phyloP scores from a whole-genome alignment of 164 flowering plant genomes.

The Annona squamosa region DNA sequence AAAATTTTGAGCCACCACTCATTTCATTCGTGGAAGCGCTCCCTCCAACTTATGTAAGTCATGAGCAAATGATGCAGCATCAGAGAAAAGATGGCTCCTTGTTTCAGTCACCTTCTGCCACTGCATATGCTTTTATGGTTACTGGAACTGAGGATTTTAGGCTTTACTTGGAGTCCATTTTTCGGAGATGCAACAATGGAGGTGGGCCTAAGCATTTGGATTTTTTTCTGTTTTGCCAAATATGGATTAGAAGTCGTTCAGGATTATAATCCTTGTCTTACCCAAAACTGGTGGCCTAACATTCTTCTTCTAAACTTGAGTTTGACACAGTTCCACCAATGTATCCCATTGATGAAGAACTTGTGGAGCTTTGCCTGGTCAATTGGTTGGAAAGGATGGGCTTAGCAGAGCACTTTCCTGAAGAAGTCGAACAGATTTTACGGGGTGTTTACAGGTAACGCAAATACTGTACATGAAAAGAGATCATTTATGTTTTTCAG shows the following conservation, averaged over 20 bases:
- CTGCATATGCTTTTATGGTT: conserved; percentile 31
- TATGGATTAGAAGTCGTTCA: not conserved
- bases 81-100: conserved; percentile 32
- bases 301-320: not conserved
- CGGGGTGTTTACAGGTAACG: conserved; percentile 22
- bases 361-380: conserved; percentile 23
- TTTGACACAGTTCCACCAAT: conserved; percentile 22
- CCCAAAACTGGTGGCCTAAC: not conserved
- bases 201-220: conserved; percentile 11
- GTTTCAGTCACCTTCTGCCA: conserved; percentile 42
- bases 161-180: conserved; percentile 23
- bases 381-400: conserved; percentile 27
- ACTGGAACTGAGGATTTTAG: conserved; percentile 21
- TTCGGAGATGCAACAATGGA: conserved; percentile 26
- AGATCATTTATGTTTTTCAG: too few relatives aligned
- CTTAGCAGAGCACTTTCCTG: conserved; percentile 18
- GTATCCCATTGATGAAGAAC: conserved; percentile 25
- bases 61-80: conserved; percentile 13
- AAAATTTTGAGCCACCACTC: conserved; percentile 16
- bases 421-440: conserved; percentile 22
- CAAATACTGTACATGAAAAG: not conserved
- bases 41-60: conserved; percentile 16
- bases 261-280: not conserved
- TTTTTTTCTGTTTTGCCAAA: not conserved
- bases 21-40: conserved; percentile 28